These are phyloP conservation scores for Ashbya aceris DNA, from an alignment of 1,139 yeast species.

Conservation along the genomic window DNA sequence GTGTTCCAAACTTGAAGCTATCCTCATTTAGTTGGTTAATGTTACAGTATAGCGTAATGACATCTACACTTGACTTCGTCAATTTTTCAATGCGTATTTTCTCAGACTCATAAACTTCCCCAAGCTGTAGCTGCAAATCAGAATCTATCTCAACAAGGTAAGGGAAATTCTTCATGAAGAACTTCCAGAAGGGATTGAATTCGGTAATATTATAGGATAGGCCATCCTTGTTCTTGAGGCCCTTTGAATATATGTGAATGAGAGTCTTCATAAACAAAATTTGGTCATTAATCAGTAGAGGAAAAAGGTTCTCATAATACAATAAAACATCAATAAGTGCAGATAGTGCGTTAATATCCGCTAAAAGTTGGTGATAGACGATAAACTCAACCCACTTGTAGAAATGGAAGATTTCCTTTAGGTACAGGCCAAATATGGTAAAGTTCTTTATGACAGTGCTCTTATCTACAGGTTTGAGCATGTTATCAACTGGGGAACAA, in stretches of 20 bases:
- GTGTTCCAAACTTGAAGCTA: slow-evolving; percentile 4
- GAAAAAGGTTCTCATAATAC: slow-evolving; percentile 23
- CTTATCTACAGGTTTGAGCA: slow-evolving; percentile 14
- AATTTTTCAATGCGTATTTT: slow-evolving; percentile 19
- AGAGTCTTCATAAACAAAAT: slow-evolving; percentile 27
- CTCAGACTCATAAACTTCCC: slow-evolving; percentile 25
- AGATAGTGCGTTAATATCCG: slow-evolving; percentile 23
- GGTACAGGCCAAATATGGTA: slow-evolving; percentile 19
- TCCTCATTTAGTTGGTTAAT: slow-evolving; percentile 11
- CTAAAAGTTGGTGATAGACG: slow-evolving; percentile 26
- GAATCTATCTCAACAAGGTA: slow-evolving; percentile 22
- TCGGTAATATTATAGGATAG: slow-evolving; percentile 19
- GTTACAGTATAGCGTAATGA: slow-evolving; percentile 11
- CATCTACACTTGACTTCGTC: slow-evolving; percentile 14
- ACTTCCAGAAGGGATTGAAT: slow-evolving; percentile 28
- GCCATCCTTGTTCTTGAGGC: slow-evolving; percentile 18
- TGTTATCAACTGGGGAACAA: slow-evolving; percentile 17
- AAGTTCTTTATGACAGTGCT: slow-evolving; percentile 16
- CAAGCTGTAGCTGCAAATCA: slow-evolving; percentile 22
- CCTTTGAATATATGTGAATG: slow-evolving; percentile 21
- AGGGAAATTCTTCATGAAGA: slow-evolving; percentile 25
- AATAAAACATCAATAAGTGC: slow-evolving; percentile 24
- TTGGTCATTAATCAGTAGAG: slow-evolving; percentile 28
- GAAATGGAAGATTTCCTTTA: slow-evolving; percentile 24
- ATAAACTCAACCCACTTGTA: slow-evolving; percentile 30